phyloP scores from a whole-genome alignment of 1,284 basidiomycete species.

The Boletellus deceptivus region DNA sequence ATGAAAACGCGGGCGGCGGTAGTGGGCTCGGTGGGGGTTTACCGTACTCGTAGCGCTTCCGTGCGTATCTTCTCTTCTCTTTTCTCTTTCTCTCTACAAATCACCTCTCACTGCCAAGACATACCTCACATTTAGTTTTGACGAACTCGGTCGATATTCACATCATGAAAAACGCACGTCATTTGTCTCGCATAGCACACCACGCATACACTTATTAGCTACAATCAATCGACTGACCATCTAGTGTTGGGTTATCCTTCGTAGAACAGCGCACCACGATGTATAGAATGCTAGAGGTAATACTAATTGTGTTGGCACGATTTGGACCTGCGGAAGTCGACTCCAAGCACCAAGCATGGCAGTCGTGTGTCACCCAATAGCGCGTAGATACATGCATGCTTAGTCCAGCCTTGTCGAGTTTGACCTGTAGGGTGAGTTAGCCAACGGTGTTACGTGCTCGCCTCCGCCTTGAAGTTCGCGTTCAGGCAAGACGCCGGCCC shows the following conservation, averaged over 20 bases:
- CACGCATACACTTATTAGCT: conserved; percentile 19
- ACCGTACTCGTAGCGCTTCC: conserved; percentile 21
- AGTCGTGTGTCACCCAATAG: too few relatives aligned
- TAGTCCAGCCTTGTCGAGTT: too few relatives aligned
- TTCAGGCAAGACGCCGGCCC: too few relatives aligned
- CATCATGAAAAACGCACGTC: conserved; percentile 8
- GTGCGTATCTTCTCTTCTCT: background rate
- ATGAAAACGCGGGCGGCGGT: conserved; percentile 5
- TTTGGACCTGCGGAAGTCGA: too few relatives aligned
- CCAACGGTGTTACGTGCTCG: too few relatives aligned
- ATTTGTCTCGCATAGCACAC: conserved; percentile 13
- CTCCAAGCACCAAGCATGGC: too few relatives aligned
- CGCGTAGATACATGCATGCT: too few relatives aligned
- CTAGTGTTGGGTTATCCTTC: conserved; percentile 17
- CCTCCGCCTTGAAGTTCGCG: too few relatives aligned
- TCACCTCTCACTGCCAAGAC: background rate
- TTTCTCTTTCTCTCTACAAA: background rate
- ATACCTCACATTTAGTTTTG: background rate
- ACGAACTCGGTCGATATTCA: conserved; percentile 1
- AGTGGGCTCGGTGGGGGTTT: conserved; percentile 23
- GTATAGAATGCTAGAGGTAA: conserved; percentile 15
- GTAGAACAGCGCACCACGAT: conserved; percentile 2
- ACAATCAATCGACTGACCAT: conserved; percentile 20
- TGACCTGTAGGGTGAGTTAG: too few relatives aligned
- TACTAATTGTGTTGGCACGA: background rate